Percentiles rank a stretch among this genome's conserved stretches.
Conservation (phyloP, 441 rosid species). For the Manihot esculenta region DNA sequence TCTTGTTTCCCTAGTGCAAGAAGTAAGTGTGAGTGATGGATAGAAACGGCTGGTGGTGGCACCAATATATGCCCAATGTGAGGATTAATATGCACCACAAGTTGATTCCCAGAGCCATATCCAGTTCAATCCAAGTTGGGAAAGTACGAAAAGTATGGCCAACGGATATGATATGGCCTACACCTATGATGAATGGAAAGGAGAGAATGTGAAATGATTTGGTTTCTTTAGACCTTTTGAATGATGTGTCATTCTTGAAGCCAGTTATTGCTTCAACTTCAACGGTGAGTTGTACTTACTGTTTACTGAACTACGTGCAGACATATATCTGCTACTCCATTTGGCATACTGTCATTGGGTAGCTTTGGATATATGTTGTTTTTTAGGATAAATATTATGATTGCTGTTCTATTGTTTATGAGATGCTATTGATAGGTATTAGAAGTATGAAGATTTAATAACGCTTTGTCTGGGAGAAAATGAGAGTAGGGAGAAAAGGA, state of each 20-base stretch:
- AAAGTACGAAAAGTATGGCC: conserved; percentile 25
- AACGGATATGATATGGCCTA: conserved; percentile 35
- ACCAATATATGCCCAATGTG: conserved; percentile 19
- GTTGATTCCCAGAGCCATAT: background rate
- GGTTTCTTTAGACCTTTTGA: background rate
- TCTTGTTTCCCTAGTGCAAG: background rate
- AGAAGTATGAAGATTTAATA: no score
- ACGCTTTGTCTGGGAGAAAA: no score
- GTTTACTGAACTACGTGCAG: background rate
- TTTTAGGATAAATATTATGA: background rate
- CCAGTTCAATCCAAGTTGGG: conserved; percentile 25
- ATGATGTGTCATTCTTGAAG: conserved; percentile 38
- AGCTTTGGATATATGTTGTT: background rate
- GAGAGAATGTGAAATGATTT: background rate
- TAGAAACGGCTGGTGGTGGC: background rate
- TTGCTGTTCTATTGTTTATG: no score
- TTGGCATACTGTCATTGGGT: conserved; percentile 5
- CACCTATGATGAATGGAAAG: conserved; percentile 37
- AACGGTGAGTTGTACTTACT: background rate
- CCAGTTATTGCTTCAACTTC: conserved; percentile 32
- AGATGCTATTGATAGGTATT: no score
- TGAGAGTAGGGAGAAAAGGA: no score
- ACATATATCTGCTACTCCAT: no score
- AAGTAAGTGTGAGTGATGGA: conserved; percentile 7
- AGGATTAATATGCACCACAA: conserved; percentile 47